These are phyloP conservation scores for Cantharellus anzutake DNA, from an alignment of 768 basidiomycete species.

Conservation along the genomic window DNA sequence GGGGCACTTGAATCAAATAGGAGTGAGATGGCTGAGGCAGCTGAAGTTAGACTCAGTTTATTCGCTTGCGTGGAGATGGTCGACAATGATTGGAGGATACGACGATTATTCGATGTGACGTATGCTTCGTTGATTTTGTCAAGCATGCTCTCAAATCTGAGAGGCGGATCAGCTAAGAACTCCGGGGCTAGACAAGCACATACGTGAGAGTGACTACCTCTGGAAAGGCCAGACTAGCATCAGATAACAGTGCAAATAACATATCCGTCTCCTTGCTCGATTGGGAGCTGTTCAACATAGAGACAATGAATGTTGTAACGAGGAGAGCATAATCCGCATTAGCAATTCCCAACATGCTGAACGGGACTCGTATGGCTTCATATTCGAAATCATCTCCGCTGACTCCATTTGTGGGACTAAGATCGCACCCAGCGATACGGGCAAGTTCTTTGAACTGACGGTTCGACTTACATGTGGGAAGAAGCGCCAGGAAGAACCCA, in stretches of 20 bases:
- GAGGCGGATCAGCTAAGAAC: neutral
- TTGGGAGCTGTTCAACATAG: constrained; percentile 56
- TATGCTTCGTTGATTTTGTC: constrained; percentile 58
- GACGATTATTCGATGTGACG: constrained; percentile 44
- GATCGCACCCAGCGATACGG: constrained; percentile 28
- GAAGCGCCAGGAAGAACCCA: constrained; percentile 61
- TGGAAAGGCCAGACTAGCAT: constrained; percentile 46
- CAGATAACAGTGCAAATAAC: constrained; percentile 54
- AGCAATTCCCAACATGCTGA: constrained; percentile 37
- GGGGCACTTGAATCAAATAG: too few relatives aligned
- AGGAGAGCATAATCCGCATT: constrained; percentile 52
- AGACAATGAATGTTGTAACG: constrained; percentile 51
- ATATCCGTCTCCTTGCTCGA: constrained; percentile 68
- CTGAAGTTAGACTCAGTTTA: constrained; percentile 3
- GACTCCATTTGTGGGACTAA: constrained; percentile 12
- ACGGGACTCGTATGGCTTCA: constrained; percentile 29
- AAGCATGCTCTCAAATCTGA: constrained; percentile 56
- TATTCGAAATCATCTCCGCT: constrained; percentile 28
- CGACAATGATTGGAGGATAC: constrained; percentile 44
- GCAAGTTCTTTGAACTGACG: constrained; percentile 40
- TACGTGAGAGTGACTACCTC: constrained; percentile 57
- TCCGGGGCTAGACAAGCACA: constrained; percentile 18
- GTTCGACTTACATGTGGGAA: constrained; percentile 45
- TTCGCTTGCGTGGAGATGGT: constrained; percentile 22
- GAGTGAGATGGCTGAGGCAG: too few relatives aligned